These are phyloP conservation scores for Aspergillus coremiiformis DNA, from an alignment of 495 filamentous ascomycete genomes.

Conservation along the genomic window DNA sequence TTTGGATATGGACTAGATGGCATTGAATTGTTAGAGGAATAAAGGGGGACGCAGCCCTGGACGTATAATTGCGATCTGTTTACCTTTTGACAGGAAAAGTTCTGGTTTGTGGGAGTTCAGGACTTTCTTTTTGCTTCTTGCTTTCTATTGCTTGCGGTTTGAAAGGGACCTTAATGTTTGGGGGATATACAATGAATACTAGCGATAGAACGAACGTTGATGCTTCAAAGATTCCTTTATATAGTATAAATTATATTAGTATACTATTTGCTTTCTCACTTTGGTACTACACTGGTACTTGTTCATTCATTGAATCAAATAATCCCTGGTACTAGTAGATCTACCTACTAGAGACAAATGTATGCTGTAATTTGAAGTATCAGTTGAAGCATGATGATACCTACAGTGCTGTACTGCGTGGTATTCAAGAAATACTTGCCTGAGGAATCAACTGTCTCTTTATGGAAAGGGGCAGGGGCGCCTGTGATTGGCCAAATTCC, in stretches of 20 bases:
- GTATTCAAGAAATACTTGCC: not conserved
- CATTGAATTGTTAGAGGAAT: slow-evolving; percentile 42
- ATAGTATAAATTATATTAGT: no score
- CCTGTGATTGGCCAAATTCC: slow-evolving; percentile 23
- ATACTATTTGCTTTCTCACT: not conserved
- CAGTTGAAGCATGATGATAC: no score
- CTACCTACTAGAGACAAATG: no score
- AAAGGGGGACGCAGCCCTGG: slow-evolving; percentile 13
- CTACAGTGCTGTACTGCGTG: no score
- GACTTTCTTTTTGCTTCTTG: slow-evolving; percentile 12
- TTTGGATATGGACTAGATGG: slow-evolving; percentile 46
- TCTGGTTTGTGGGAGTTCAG: slow-evolving; percentile 1
- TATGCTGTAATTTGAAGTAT: no score
- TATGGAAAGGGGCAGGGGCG: slow-evolving; percentile 13
- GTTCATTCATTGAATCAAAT: not conserved
- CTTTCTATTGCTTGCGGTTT: not conserved
- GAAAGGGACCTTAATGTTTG: slow-evolving; percentile 3
- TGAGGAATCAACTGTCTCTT: slow-evolving; percentile 8
- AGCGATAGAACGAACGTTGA: slow-evolving; percentile 13
- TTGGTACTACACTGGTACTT: not conserved
- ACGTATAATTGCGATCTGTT: slow-evolving; percentile 10
- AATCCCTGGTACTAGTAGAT: no score
- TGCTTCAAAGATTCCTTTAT: not conserved
- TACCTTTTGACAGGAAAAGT: slow-evolving; percentile 1
- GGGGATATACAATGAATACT: slow-evolving; percentile 10